Percentiles rank a stretch among this genome's conserved stretches.
Evolutionary conservation across 2,329 filamentous ascomycete species (phyloP).

Genomic region (Orbilia javanica): DNA sequence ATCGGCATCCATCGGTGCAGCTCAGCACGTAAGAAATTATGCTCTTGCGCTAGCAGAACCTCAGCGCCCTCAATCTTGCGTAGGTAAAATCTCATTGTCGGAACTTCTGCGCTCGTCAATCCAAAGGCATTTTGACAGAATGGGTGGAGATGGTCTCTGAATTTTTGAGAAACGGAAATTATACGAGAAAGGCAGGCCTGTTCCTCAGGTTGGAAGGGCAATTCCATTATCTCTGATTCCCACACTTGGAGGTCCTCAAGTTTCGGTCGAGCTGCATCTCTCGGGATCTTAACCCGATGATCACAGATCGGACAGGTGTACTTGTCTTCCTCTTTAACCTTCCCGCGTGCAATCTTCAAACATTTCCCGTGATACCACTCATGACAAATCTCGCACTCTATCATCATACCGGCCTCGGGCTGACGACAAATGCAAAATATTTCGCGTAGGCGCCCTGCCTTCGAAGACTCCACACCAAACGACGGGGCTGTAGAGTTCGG

Average conservation of each 20-base stretch:
- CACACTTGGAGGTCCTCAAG: slow-evolving; percentile 87
- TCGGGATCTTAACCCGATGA: slow-evolving; percentile 95
- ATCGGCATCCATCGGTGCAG: slow-evolving; percentile 95
- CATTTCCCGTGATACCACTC: slow-evolving; percentile 99
- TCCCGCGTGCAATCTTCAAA: slow-evolving; percentile 95
- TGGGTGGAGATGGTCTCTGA: slow-evolving; percentile 82
- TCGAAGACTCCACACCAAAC: slow-evolving; percentile 11
- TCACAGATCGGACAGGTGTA: slow-evolving; percentile 99
- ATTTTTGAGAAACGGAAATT: slow-evolving; percentile 84
- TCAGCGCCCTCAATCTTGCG: slow-evolving; percentile 98
- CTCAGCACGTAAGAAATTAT: slow-evolving; percentile 97
- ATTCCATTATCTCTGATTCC: slow-evolving; percentile 81
- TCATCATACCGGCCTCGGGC: slow-evolving; percentile 98
- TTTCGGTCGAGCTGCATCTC: slow-evolving; percentile 94
- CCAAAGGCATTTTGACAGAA: slow-evolving; percentile 84
- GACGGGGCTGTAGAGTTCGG: slow-evolving; percentile 60
- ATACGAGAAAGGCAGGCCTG: slow-evolving; percentile 88
- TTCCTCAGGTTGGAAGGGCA: slow-evolving; percentile 97
- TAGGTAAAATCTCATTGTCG: slow-evolving; percentile 92
- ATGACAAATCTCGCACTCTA: slow-evolving; percentile 97
- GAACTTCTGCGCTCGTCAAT: slow-evolving; percentile 83
- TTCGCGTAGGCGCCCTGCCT: slow-evolving; percentile 74
- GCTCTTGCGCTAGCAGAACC: slow-evolving; percentile 89
- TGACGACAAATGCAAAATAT: slow-evolving; percentile 97
- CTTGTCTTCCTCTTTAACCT: slow-evolving; percentile 98